phyloP scores from a whole-genome alignment of 2,329 filamentous ascomycete genomes.

The Thielaviopsis cerberus region DNA sequence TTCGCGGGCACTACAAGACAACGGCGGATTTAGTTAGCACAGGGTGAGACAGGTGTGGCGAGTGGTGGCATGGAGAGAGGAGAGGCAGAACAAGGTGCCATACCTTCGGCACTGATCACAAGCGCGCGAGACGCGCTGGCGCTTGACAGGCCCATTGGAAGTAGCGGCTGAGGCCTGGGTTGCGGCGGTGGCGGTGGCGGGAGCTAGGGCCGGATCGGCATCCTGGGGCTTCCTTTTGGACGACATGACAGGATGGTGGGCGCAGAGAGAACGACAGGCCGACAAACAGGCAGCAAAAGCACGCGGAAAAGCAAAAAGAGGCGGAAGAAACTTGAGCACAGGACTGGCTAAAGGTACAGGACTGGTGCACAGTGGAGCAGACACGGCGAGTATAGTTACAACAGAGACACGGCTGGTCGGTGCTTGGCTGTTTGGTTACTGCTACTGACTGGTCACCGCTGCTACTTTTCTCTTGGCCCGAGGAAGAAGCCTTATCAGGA shows the following conservation, averaged over 20 bases:
- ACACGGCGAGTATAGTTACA: too few species aligned
- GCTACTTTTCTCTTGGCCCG: neutral
- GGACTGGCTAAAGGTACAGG: neutral
- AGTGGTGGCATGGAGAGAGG: neutral
- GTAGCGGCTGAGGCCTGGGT: constrained; percentile 14
- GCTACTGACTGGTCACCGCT: neutral
- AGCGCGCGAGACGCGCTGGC: constrained; percentile 47
- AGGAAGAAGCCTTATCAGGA: neutral
- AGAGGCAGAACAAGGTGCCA: neutral
- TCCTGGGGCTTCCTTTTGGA: constrained; percentile 21
- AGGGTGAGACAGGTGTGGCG: too few species aligned
- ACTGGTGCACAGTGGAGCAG: neutral
- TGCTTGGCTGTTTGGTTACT: too few species aligned
- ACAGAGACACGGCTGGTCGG: too few species aligned
- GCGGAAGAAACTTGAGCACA: neutral
- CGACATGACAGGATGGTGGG: constrained; percentile 18
- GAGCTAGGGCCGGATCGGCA: neutral
- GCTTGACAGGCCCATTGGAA: constrained; percentile 26
- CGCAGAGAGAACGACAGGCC: neutral
- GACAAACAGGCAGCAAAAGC: too few species aligned
- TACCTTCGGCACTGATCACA: constrained; percentile 45
- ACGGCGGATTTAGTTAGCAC: neutral
- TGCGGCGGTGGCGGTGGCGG: constrained; percentile 15
- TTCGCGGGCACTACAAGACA: constrained; percentile 34
- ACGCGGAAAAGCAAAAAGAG: neutral